Conservation (phyloP, 176 grass and related monocot genomes). For the Musa acuminata region DNA sequence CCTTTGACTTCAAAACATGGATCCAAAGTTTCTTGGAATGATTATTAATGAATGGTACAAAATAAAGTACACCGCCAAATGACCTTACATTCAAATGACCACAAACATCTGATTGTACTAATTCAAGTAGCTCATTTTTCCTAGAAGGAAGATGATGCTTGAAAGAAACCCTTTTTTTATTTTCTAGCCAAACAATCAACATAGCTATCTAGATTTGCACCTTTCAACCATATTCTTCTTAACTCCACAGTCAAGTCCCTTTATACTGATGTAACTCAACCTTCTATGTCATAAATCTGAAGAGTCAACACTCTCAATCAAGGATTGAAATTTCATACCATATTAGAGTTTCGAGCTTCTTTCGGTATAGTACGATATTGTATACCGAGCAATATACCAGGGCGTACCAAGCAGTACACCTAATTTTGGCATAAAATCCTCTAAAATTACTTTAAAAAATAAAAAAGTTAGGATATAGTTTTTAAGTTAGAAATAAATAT, state of each 20-base stretch:
- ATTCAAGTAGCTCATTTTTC: background rate
- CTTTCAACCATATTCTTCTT: background rate
- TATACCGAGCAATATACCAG: no score
- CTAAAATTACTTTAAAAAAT: fast-evolving
- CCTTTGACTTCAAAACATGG: background rate
- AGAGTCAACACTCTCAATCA: no score
- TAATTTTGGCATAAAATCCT: no score
- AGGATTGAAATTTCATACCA: no score
- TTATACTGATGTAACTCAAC: background rate
- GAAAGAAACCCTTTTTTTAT: background rate
- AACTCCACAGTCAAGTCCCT: background rate
- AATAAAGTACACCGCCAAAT: background rate
- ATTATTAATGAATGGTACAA: background rate
- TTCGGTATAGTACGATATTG: no score
- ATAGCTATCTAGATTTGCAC: background rate
- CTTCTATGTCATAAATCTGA: background rate
- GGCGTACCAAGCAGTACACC: no score
- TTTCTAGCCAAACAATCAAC: background rate
- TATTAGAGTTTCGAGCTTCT: no score
- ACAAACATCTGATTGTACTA: background rate
- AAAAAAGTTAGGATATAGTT: no score
- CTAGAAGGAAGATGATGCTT: background rate
- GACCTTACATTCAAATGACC: background rate
- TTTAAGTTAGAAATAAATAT: no score
- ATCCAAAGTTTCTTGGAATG: background rate